phyloP scores from a whole-genome alignment of 23 red algal genomes.

The Cyanidiococcus yangmingshanensis region DNA sequence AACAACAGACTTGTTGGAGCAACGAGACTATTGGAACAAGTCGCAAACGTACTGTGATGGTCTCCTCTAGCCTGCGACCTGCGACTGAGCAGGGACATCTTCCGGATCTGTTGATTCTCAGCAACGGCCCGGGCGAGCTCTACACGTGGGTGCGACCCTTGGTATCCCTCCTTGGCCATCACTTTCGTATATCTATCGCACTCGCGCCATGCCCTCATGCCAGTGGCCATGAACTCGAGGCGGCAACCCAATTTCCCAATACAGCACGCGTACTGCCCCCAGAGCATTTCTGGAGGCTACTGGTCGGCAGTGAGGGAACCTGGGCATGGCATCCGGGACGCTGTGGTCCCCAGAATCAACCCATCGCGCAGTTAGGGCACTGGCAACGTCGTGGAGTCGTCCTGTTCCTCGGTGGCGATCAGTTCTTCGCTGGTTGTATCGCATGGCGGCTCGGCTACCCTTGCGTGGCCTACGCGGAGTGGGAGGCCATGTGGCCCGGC shows the following conservation, averaged over 20 bases:
- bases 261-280: constrained; percentile 22
- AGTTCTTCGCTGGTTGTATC: constrained; percentile 34
- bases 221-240: constrained; percentile 19
- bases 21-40: no score
- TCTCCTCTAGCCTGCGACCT: no score
- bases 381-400: constrained; percentile 19
- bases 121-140: constrained; percentile 29
- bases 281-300: neutral
- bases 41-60: no score
- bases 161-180: neutral
- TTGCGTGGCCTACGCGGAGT: constrained; percentile 31
- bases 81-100: no score
- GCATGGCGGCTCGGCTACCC: constrained; percentile 15
- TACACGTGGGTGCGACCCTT: constrained; percentile 28
- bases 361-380: neutral
- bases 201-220: constrained; percentile 23
- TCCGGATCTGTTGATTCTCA: constrained; percentile 25
- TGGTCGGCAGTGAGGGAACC: neutral
- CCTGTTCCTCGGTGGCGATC: constrained; percentile 27
- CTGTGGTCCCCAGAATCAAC: neutral
- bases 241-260: neutral
- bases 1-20: no score
- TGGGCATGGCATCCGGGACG: neutral
- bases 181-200: constrained; percentile 22
- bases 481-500: constrained; percentile 30